Evolutionary conservation across 2,329 filamentous ascomycete species (phyloP).

Genomic region (Nemania abortiva): DNA sequence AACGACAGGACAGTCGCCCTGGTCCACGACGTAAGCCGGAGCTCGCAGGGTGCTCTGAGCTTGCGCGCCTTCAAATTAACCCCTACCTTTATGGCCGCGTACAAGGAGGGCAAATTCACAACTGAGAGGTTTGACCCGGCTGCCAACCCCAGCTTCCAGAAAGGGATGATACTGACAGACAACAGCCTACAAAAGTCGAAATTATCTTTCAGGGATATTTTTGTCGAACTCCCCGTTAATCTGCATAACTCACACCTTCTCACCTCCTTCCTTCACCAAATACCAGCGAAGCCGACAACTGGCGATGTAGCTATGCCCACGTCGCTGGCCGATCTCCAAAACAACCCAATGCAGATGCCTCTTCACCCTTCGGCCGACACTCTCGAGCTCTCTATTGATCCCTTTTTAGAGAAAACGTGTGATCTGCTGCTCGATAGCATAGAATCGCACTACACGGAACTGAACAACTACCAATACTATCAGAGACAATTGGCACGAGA

Average conservation of each 20-base stretch:
- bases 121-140: slow-evolving; percentile 82
- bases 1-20: slow-evolving; percentile 90
- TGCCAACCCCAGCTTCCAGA: background rate
- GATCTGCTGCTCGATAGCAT: slow-evolving; percentile 96
- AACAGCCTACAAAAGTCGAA: slow-evolving; percentile 93
- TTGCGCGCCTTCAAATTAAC: slow-evolving; percentile 92
- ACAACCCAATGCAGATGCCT: slow-evolving; percentile 71
- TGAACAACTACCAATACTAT: slow-evolving; percentile 99
- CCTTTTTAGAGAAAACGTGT: slow-evolving; percentile 98
- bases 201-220: slow-evolving; percentile 91
- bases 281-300: slow-evolving; percentile 75
- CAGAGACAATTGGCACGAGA: slow-evolving; percentile 93
- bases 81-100: slow-evolving; percentile 86
- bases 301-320: slow-evolving; percentile 80
- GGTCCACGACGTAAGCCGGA: slow-evolving; percentile 95
- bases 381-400: slow-evolving; percentile 93
- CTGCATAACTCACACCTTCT: slow-evolving; percentile 98
- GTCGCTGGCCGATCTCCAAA: slow-evolving; percentile 81
- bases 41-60: slow-evolving; percentile 89
- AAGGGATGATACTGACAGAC: slow-evolving; percentile 43
- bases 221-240: slow-evolving; percentile 87
- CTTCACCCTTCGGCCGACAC: slow-evolving; percentile 90
- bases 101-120: slow-evolving; percentile 98
- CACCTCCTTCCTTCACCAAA: slow-evolving; percentile 93
- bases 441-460: slow-evolving; percentile 96